Evolutionary conservation across 2,329 filamentous ascomycete species (phyloP).

Genomic region (Exophiala spinifera): DNA sequence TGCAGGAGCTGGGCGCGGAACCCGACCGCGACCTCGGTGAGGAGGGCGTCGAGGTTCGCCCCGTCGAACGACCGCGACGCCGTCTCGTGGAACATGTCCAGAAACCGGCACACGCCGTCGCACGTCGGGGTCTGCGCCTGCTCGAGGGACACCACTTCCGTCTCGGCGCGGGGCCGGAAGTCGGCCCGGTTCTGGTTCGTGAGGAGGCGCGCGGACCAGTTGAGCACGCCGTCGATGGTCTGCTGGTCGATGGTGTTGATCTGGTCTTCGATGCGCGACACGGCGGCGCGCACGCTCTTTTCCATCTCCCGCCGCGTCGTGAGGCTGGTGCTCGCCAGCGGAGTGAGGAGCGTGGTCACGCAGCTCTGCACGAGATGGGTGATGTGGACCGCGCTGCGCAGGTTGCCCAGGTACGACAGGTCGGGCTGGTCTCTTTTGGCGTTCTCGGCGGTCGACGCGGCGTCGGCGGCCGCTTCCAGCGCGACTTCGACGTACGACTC

Average conservation of each 20-base stretch:
- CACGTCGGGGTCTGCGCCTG: constrained; percentile 84
- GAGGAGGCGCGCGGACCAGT: constrained; percentile 72
- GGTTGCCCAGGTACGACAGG: constrained; percentile 72
- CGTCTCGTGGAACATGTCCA: constrained; percentile 63
- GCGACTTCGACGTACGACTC: constrained; percentile 71
- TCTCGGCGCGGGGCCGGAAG: constrained; percentile 81
- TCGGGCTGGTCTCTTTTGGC: constrained; percentile 84
- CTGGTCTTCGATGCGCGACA: constrained; percentile 80
- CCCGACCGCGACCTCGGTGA: constrained; percentile 76
- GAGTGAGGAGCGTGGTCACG: constrained; percentile 84
- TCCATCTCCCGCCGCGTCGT: constrained; percentile 89
- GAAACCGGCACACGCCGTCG: constrained; percentile 74
- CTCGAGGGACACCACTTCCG: constrained; percentile 59
- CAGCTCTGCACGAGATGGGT: constrained; percentile 92
- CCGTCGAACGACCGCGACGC: constrained; percentile 72
- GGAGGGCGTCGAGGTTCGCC: constrained; percentile 76
- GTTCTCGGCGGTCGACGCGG: constrained; percentile 72
- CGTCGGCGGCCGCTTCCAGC: constrained; percentile 68
- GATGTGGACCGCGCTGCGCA: constrained; percentile 81
- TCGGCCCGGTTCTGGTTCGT: constrained; percentile 80
- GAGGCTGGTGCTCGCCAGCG: constrained; percentile 82
- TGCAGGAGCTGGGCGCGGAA: constrained; percentile 77
- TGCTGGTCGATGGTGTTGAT: constrained; percentile 68
- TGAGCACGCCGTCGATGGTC: constrained; percentile 68
- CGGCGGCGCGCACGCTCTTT: constrained; percentile 69